Evolutionary conservation across 2,329 filamentous ascomycete species (phyloP).

Genomic region (Pochonia chlamydosporia): DNA sequence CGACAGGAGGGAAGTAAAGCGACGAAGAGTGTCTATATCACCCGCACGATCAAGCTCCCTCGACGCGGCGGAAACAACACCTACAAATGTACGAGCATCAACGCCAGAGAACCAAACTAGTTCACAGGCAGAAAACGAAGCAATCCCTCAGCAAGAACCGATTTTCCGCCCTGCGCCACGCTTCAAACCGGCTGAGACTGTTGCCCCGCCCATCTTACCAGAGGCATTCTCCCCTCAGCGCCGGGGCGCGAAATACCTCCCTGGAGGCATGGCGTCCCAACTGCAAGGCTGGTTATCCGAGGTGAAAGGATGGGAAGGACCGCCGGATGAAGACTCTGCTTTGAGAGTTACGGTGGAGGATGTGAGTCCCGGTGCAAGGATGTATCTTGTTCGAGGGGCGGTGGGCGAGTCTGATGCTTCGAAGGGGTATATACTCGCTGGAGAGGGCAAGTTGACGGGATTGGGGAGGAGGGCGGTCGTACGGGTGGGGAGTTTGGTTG

Average conservation of each 20-base stretch:
- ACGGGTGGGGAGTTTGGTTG: conserved; percentile 22
- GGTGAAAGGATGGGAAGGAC: conserved; percentile 27
- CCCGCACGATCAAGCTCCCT: conserved; percentile 8
- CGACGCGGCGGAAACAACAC: neutral
- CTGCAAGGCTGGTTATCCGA: conserved; percentile 37
- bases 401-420: neutral
- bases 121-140: neutral
- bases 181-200: conserved; percentile 28
- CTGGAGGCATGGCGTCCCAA: conserved; percentile 31
- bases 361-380: conserved; percentile 23
- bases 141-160: conserved; percentile 23
- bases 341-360: conserved; percentile 23
- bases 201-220: conserved; percentile 17
- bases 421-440: conserved; percentile 28
- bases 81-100: neutral
- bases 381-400: conserved; percentile 27
- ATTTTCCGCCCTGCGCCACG: conserved; percentile 33
- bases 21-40: conserved; percentile 15
- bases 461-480: conserved; percentile 24
- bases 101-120: neutral
- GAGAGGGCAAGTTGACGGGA: conserved; percentile 30
- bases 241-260: conserved; percentile 27
- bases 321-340: conserved; percentile 8
- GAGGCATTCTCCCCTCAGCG: conserved; percentile 30
- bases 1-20: conserved; percentile 12